Evolutionary conservation across 75 land plant species (phyloP).

Genomic region (Sequoiadendron giganteum): DNA sequence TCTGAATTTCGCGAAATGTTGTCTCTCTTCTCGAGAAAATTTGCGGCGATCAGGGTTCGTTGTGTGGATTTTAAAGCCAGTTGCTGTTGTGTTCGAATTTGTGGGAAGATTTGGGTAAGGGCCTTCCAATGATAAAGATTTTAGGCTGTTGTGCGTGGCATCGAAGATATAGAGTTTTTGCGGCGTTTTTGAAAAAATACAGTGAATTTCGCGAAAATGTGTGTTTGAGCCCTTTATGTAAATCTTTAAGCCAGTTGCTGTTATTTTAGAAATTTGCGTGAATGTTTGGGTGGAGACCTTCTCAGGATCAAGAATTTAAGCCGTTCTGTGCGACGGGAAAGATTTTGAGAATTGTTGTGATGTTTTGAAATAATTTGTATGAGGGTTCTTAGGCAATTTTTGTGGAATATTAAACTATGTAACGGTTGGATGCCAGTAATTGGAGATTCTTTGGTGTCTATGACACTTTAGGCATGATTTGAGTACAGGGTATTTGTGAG

Average conservation of each 20-base stretch:
- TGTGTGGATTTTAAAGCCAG: too few relatives aligned
- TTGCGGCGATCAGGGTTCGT: too few relatives aligned
- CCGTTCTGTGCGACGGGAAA: neutral
- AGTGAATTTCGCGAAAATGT: neutral
- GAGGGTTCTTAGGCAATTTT: neutral
- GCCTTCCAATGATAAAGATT: neutral
- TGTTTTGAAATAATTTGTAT: neutral
- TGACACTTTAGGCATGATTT: neutral
- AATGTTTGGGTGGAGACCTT: neutral
- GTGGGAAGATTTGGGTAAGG: neutral
- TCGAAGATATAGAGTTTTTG: neutral
- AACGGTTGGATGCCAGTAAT: neutral
- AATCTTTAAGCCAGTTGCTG: neutral
- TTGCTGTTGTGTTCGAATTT: neutral
- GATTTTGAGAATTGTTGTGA: neutral
- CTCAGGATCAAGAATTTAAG: neutral
- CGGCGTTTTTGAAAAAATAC: neutral
- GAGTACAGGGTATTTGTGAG: neutral
- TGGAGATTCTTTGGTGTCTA: neutral
- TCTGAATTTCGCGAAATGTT: too few relatives aligned
- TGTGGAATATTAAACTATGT: neutral
- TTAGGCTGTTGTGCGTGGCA: neutral
- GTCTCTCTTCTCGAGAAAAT: too few relatives aligned
- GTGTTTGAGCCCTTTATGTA: neutral
- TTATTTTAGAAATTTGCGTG: neutral